phyloP scores from a whole-genome alignment of 805 yeast species.

The Ogataea pilisensis region DNA sequence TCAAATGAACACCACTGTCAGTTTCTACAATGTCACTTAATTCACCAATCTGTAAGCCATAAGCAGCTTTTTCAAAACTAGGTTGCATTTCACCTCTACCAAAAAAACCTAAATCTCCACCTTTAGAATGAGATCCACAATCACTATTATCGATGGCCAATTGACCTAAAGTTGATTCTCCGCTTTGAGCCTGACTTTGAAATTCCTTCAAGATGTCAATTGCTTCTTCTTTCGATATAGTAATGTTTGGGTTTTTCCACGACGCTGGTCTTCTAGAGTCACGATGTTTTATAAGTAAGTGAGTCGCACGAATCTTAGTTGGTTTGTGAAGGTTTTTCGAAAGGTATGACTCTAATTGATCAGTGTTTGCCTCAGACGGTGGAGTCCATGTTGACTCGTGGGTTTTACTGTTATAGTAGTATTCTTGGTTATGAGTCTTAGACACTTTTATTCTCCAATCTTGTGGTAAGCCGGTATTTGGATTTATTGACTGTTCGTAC shows the following conservation, averaged over 20 bases:
- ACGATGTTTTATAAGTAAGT: conserved; percentile 75
- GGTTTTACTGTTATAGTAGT: conserved; percentile 68
- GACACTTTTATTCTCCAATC: conserved; percentile 83
- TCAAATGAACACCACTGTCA: conserved; percentile 86
- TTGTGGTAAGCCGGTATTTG: conserved; percentile 71
- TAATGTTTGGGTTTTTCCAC: conserved; percentile 74
- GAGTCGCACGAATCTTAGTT: conserved; percentile 73
- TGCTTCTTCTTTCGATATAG: conserved; percentile 82
- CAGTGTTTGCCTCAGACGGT: conserved; percentile 76
- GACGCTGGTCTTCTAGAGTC: conserved; percentile 88
- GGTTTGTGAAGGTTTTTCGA: conserved; percentile 44
- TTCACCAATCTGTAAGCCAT: conserved; percentile 76
- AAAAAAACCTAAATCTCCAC: conserved; percentile 90
- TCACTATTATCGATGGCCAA: conserved; percentile 84
- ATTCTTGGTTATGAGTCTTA: conserved; percentile 77
- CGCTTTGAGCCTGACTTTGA: conserved; percentile 55
- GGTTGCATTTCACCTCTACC: conserved; percentile 95
- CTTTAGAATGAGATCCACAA: conserved; percentile 78
- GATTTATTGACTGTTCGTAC: conserved; percentile 9
- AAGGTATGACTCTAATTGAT: conserved; percentile 53
- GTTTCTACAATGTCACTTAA: conserved; percentile 79
- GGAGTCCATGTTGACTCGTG: conserved; percentile 86
- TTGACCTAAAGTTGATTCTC: conserved; percentile 62
- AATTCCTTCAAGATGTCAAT: conserved; percentile 54
- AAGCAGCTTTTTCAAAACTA: conserved; percentile 84